Conservation (phyloP, 192 early-diverging fungal species). For the Chytriomyces sp. region DNA sequence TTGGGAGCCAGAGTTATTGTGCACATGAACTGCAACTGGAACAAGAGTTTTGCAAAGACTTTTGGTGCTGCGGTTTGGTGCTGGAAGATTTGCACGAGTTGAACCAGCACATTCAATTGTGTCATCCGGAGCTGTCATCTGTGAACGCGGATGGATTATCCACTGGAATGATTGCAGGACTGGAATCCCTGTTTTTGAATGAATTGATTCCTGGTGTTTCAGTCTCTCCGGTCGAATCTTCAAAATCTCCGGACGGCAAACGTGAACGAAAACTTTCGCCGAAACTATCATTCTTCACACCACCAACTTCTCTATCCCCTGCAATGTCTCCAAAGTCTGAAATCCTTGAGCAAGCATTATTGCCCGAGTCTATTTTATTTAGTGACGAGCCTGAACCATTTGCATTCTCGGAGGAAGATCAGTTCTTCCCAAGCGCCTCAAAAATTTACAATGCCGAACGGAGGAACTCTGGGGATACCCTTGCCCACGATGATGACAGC, state of each 20-base stretch:
- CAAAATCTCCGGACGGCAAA: neutral
- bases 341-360: neutral
- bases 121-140: constrained; percentile 50
- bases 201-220: constrained; percentile 17
- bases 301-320: constrained; percentile 28
- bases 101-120: constrained; percentile 88
- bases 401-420: constrained; percentile 8
- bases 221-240: neutral
- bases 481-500: neutral
- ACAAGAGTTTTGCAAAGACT: constrained; percentile 87
- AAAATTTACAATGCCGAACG: neutral
- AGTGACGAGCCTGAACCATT: constrained; percentile 13
- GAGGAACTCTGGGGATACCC: constrained; percentile 19
- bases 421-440: neutral
- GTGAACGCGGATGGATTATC: neutral
- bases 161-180: neutral
- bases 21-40: constrained; percentile 57
- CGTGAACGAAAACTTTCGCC: neutral
- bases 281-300: constrained; percentile 17
- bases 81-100: constrained; percentile 87
- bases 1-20: too few species aligned
- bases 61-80: constrained; percentile 86
- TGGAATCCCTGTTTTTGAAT: constrained; percentile 29
- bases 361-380: neutral
- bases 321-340: constrained; percentile 26